Conservation (phyloP, 371 early-diverging fungal species). For the Batkoa obscura region DNA sequence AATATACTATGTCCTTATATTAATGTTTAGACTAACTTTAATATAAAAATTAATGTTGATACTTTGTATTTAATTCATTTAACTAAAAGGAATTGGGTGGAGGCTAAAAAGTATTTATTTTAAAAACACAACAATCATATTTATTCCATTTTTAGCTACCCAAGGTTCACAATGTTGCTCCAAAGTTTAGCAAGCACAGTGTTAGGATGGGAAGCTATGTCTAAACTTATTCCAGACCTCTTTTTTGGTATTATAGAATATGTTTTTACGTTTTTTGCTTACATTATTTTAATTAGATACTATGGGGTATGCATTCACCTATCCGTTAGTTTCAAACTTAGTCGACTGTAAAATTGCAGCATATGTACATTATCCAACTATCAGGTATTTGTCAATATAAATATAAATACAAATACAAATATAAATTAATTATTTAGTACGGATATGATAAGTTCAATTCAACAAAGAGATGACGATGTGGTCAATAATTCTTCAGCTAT, state of each 20-base stretch:
- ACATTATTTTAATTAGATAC: conserved; percentile 38
- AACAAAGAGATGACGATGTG: conserved; percentile 3
- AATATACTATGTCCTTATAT: too few relatives aligned
- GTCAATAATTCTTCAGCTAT: too few relatives aligned
- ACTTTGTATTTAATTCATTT: conserved; percentile 42
- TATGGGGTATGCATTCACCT: conserved; percentile 86
- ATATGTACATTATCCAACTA: conserved; percentile 91
- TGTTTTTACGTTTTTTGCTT: not conserved
- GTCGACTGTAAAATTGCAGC: conserved; percentile 43
- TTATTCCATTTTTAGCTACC: conserved; percentile 26
- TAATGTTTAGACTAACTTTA: conserved; percentile 36
- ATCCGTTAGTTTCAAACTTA: conserved; percentile 54
- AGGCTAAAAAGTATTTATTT: conserved; percentile 22
- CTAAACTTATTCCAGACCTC: conserved; percentile 47
- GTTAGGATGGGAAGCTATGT: conserved; percentile 59
- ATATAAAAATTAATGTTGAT: conserved; percentile 33
- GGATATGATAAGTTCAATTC: conserved; percentile 80
- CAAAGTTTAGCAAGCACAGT: conserved; percentile 70
- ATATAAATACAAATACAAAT: not conserved
- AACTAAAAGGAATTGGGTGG: conserved; percentile 37
- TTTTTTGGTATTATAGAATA: conserved; percentile 33
- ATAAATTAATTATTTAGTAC: conserved; percentile 24
- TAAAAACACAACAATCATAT: not conserved
- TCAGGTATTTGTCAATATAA: conserved; percentile 29
- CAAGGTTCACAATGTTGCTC: conserved; percentile 59